Percentiles rank a stretch among this genome's conserved stretches.
phyloP scores from a whole-genome alignment of 129 eudicot species.

The Chrysanthemum makinoi region DNA sequence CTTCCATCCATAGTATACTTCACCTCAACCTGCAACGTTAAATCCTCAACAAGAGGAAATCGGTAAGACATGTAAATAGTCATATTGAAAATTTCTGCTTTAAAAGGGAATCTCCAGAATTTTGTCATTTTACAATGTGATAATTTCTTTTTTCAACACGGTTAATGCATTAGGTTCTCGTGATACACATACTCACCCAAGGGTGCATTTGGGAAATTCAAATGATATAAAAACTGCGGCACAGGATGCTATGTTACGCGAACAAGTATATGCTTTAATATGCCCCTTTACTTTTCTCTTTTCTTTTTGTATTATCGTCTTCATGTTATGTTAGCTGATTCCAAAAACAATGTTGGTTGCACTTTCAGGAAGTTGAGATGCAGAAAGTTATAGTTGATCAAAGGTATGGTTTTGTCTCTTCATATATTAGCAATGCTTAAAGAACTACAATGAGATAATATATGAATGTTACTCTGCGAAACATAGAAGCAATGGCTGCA shows the following conservation, averaged over 20 bases:
- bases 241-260: slow-evolving; percentile 80
- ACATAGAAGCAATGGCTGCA: slow-evolving; percentile 66
- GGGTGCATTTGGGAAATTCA: slow-evolving; percentile 23
- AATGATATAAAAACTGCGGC: slow-evolving; percentile 76
- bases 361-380: slow-evolving; percentile 68
- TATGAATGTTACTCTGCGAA: slow-evolving; percentile 11
- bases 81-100: not conserved
- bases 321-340: slow-evolving; percentile 16
- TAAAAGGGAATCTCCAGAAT: not conserved
- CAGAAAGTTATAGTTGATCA: slow-evolving; percentile 75
- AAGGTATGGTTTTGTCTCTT: slow-evolving; percentile 51
- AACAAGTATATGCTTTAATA: slow-evolving; percentile 58
- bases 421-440: not conserved
- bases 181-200: not conserved
- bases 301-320: not conserved
- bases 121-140: slow-evolving; percentile 7
- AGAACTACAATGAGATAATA: slow-evolving; percentile 10
- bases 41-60: slow-evolving; percentile 25
- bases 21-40: slow-evolving; percentile 28
- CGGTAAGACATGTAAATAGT: slow-evolving; percentile 22
- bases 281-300: slow-evolving; percentile 2
- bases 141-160: not conserved
- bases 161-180: not conserved
- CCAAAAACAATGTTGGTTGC: not conserved
- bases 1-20: slow-evolving; percentile 39